Evolutionary conservation across 768 basidiomycete species (phyloP), one percentile per base, ranked within the genome.

Genomic region (Hemileccinum impolitum): DNA sequence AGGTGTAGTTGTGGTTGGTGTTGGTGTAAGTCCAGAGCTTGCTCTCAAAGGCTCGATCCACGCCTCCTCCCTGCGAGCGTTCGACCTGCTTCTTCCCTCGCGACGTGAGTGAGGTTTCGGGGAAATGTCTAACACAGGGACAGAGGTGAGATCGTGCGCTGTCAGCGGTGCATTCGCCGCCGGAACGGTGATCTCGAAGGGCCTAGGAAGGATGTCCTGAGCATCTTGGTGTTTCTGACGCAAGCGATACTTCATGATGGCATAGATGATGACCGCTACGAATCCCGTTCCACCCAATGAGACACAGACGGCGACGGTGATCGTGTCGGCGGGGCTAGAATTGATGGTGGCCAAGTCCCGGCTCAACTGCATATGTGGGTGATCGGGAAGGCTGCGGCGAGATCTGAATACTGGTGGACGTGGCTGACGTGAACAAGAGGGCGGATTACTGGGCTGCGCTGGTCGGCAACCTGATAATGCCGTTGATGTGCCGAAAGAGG

Each of bases 191-290:
- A 48, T 12, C 13, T 54, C 53, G 38, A 58, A 66, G 3, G 64
- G 64, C 34, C 65, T 60, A 9, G 65, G 63, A 26, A 52, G 52
- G 18, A 59, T 57, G 23, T 66, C 64, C 37, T 66, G 64, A 2
- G 54, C 54, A 30, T 40, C 48, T 23, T 53, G 23, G 30, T 44
- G 5, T 9, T 53, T 54, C 39, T 28, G 51, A 32, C 51, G 55
- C 19, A 62, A 43, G 26, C 52, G 39, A 59, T 30, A 41, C 21
- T 55, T 60, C 6, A 66, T 50, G 8, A 64, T 43, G 31, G 54
- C 48, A 40, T 39, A 55, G 43, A 51, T 45, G 26, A 39, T 28
- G n/a, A 47, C n/a, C 18, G 39, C 48, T 30, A 61, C 9, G n/a
- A 65, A 30, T 11, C 47, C 55, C 7, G 32, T 45, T 4, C 63